Percentiles rank a stretch among this genome's conserved stretches.
phyloP scores from a whole-genome alignment of 164 flowering plant species.

The Malania oleifera region DNA sequence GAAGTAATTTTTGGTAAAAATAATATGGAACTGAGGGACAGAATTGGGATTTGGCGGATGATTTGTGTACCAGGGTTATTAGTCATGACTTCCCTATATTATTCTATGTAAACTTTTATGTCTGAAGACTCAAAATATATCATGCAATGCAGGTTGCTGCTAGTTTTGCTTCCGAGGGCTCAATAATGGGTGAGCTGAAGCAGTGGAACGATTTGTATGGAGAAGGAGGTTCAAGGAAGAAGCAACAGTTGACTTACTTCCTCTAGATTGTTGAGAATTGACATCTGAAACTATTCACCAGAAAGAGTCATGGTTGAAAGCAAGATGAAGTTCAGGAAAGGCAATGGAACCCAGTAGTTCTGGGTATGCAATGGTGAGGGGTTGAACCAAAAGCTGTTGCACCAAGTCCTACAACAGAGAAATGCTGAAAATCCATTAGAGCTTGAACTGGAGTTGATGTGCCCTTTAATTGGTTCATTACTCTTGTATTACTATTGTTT shows the following conservation, averaged over 20 bases:
- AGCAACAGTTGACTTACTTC: slow-evolving; percentile 67
- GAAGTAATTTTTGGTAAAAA: no score
- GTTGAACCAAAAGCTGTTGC: not conserved
- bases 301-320: slow-evolving; percentile 1
- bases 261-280: slow-evolving; percentile 26
- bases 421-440: not conserved
- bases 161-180: slow-evolving; percentile 66
- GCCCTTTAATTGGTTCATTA: no score
- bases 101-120: not conserved
- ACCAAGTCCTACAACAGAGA: not conserved
- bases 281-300: slow-evolving; percentile 1
- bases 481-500: not conserved
- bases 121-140: not conserved
- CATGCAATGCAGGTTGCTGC: slow-evolving; percentile 62
- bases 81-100: no score
- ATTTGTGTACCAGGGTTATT: no score
- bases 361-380: not conserved
- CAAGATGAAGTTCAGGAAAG: not conserved
- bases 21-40: no score
- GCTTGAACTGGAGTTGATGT: not conserved
- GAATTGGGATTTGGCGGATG: no score
- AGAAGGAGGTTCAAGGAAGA: slow-evolving; percentile 81
- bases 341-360: not conserved
- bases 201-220: slow-evolving; percentile 82
- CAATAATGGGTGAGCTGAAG: slow-evolving; percentile 60